Base-by-base conservation (phyloP, 805 yeast species). In the Candida wancherniae region DNA sequence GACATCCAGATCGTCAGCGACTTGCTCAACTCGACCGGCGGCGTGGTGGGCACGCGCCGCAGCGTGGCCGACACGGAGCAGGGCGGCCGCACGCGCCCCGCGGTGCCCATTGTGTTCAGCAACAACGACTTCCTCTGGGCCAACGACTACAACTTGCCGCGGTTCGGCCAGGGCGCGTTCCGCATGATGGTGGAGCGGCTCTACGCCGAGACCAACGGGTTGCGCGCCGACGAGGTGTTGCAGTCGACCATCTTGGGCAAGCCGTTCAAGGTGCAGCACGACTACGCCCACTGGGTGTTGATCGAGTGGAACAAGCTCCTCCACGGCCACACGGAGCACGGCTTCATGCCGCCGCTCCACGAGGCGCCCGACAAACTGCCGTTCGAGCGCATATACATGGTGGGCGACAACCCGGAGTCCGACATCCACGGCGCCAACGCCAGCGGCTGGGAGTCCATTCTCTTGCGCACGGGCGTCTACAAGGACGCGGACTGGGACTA, bases 361-460 rank as follows among this genome's bases (percentile, higher is more conserved):
- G 45, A 43, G n/a, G 42, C 67, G 2, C 63, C 65, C 2, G 30
- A 16, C 11, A 35, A 39, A 12, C 42, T 58, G 25, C 65, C 65
- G 5, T 60, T 82, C 45, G 61, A 65, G 21, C 57, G 70, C n/a
- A 81, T 92, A 2, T 88, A 70, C 59, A 92, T 92, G 98, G 85
- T 92, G 20, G 98, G 98, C 17, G 98, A 92, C 58, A 92, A 92
- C 55, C 97, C 97, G 4, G 92, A 80, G 17, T 75, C 87, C 29
- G 98, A 92, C 53, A 92, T 92, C 32, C 69, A 71, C 34, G 98
- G 98, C 1, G 98, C 95, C 5, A 80, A 82, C 46, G 63, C 65
- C 29, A 78, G 80, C 51, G 95, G 96, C 3, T 92, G 97, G 97
- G 76, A 81, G 28, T 78, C 92, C 9, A 73, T 86, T 21, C 69